Evolutionary conservation across 441 rosid species (phyloP), one percentile per base, ranked within the genome.

Genomic region (Populus trichocarpa): DNA sequence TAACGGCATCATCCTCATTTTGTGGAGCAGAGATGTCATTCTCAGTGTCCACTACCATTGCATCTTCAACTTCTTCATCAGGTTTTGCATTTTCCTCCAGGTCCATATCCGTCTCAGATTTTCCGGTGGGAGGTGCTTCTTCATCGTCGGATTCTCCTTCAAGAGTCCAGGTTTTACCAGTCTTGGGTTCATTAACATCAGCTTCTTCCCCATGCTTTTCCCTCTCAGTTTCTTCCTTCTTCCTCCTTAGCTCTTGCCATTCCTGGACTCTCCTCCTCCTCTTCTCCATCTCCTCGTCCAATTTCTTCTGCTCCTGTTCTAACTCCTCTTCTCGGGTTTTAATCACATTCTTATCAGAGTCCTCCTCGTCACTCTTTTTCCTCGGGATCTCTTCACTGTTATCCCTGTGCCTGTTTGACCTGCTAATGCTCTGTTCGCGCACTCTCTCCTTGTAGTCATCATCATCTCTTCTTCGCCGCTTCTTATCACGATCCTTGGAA

Each of bases 221-320:
- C 69, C 85, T 83, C 83, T 90, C 92, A 2, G 85, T 74, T 74
- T 95, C 97, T 82, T 93, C 96, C 85, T 89, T 95, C 86, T 91
- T 87, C 90, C 98, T 91, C 89, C 78, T 90, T 73, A 90, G 74
- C 81, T 93, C 99, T 82, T 95, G 99, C 99, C 98, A 93, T 83
- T 95, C 98, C 82, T 93, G 99, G 65, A 95, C 97, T 85, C 98
- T 88, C 80, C 98, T 90, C 84, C 99, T 90, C 81, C 99, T 85
- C 81, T 93, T 95, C 78, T 96, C 99, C 83, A 86, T 89, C 81
- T 96, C 97, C 73, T 93, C 98, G 35, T 95, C 98, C 83, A 95
- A 82, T 67, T 84, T 87, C 75, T 75, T 85, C 78, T 90, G 95
- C 69, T 92, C 97, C 68, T 91, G 93, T 80, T 87, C 91, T 65